A percentile compares a stretch with the other conserved stretches of the same genome.
Conservation (phyloP, 176 grass and related monocot species). For the Stipa capillata region DNA sequence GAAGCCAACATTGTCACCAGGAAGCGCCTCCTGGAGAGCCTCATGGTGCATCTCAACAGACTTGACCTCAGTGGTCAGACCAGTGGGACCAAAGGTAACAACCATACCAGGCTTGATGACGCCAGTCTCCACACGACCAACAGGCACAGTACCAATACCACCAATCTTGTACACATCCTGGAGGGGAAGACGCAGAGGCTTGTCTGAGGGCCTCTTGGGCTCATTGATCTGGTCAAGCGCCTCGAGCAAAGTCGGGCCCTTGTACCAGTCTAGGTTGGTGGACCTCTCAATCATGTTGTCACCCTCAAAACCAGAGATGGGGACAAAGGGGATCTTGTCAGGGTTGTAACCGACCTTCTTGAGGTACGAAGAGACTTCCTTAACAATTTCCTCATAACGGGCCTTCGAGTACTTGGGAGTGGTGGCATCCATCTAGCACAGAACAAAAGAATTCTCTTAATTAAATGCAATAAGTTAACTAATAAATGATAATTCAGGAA, state of each 20-base stretch:
- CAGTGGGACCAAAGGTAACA: not conserved
- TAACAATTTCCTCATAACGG: not conserved
- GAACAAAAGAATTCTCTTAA: no score
- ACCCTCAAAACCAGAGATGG: not conserved
- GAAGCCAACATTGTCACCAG: not conserved
- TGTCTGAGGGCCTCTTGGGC: not conserved
- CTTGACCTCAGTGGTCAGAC: not conserved
- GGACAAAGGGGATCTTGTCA: not conserved
- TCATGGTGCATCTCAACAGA: not conserved
- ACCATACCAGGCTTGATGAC: not conserved
- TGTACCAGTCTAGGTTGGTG: not conserved
- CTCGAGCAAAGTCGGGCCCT: not conserved
- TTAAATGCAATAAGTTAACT: no score
- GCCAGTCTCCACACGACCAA: not conserved
- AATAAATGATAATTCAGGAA: no score
- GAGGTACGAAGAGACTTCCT: not conserved
- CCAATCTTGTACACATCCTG: not conserved
- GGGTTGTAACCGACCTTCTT: not conserved
- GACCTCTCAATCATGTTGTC: not conserved
- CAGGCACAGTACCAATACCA: not conserved
- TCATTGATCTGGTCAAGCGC: not conserved
- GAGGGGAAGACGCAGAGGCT: not conserved
- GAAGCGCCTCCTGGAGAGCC: not conserved
- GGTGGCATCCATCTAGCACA: not conserved
- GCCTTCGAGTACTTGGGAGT: not conserved